phyloP scores from a whole-genome alignment of 371 early-diverging fungal species.

The Mortierella sp. region DNA sequence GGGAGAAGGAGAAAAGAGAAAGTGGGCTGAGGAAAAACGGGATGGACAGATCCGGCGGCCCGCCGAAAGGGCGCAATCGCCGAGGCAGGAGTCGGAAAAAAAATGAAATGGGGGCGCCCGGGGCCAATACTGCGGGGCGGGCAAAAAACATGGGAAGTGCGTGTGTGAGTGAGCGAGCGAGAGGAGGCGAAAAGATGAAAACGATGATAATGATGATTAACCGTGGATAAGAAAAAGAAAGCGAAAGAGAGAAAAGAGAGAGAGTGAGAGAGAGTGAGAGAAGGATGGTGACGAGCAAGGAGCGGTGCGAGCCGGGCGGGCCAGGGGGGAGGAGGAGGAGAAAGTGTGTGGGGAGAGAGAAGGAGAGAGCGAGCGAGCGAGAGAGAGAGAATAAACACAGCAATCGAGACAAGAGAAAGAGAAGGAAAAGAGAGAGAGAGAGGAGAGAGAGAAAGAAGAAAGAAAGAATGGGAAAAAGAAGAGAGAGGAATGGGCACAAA shows the following conservation, averaged over 20 bases:
- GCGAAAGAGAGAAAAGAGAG: slow-evolving; percentile 1
- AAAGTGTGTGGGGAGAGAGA: not conserved
- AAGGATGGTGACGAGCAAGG: not conserved
- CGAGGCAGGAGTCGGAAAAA: too few species aligned
- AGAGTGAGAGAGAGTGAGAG: slow-evolving; percentile 8
- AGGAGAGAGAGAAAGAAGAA: not conserved
- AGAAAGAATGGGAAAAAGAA: not conserved
- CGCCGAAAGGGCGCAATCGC: too few species aligned
- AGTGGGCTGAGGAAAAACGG: not conserved
- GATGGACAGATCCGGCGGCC: not conserved
- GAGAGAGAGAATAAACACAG: not conserved
- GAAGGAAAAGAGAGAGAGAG: not conserved
- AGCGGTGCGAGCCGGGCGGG: not conserved
- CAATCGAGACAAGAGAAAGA: not conserved
- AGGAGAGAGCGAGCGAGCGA: not conserved
- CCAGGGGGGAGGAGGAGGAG: slow-evolving; percentile 1
- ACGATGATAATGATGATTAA: too few species aligned
- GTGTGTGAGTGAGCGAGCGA: too few species aligned
- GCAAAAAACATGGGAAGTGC: too few species aligned
- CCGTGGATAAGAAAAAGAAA: not conserved
- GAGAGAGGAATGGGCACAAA: not conserved
- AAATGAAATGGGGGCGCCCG: too few species aligned
- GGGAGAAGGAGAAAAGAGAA: not conserved
- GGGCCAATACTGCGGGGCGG: too few species aligned
- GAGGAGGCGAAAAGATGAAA: not conserved